phyloP scores from a whole-genome alignment of 257 asterid species.

The Petunia secreta region DNA sequence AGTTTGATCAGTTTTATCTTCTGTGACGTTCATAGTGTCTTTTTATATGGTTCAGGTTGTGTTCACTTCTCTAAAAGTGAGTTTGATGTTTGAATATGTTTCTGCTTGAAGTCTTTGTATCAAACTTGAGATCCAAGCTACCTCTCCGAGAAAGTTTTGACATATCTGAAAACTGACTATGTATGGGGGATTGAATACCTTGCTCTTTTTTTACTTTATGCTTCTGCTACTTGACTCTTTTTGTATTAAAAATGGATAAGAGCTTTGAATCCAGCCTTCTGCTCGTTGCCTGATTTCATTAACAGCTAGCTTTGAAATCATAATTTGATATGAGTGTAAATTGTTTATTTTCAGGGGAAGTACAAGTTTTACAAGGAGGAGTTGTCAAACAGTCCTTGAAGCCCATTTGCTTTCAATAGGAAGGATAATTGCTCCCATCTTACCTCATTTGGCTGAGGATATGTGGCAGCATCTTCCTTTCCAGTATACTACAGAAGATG shows the following conservation, averaged over 20 bases:
- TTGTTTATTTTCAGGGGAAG: constrained; percentile 58
- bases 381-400: constrained; percentile 94
- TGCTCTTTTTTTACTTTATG: constrained; percentile 12
- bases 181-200: not conserved
- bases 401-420: constrained; percentile 72
- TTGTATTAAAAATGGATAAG: not conserved
- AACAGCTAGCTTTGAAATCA: not conserved
- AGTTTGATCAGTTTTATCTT: not conserved
- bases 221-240: not conserved
- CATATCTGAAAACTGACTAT: not conserved
- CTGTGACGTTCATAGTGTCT: not conserved
- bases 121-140: constrained; percentile 7
- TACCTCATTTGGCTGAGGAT: constrained; percentile 97
- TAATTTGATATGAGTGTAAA: not conserved
- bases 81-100: constrained; percentile 18
- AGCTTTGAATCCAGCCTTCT: constrained; percentile 5
- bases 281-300: not conserved
- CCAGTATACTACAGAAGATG: constrained; percentile 63
- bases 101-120: not conserved
- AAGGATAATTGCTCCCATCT: constrained; percentile 83
- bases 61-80: not conserved
- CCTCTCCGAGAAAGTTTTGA: not conserved
- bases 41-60: not conserved
- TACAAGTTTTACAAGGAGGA: constrained; percentile 81
- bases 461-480: constrained; percentile 97